Evolutionary conservation across 768 basidiomycete genomes (phyloP).

Genomic region (Melanogaster broomeanus): DNA sequence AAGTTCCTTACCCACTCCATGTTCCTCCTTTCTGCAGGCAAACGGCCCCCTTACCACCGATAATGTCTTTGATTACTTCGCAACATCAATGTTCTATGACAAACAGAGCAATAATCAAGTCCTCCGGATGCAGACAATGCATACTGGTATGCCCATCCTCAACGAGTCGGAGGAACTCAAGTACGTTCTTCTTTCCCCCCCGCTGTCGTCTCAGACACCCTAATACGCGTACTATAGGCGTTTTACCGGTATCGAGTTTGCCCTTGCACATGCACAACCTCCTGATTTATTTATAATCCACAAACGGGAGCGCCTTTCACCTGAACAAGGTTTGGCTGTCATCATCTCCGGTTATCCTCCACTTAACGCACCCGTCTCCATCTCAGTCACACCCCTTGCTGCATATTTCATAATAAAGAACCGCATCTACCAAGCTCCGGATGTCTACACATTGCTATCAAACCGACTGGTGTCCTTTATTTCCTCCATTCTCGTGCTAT

Average conservation of each 20-base stretch:
- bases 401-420: constrained; percentile 89
- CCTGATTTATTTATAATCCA: constrained; percentile 88
- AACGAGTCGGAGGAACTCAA: constrained; percentile 88
- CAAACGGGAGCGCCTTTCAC: constrained; percentile 82
- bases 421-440: constrained; percentile 86
- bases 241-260: constrained; percentile 87
- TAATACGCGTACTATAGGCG: constrained; percentile 77
- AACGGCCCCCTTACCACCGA: constrained; percentile 75
- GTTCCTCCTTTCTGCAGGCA: constrained; percentile 38
- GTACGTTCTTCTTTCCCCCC: constrained; percentile 43
- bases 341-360: background rate
- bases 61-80: constrained; percentile 89
- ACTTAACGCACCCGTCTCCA: constrained; percentile 8
- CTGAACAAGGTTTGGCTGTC: constrained; percentile 68
- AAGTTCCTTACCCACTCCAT: background rate
- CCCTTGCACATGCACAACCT: constrained; percentile 75
- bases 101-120: constrained; percentile 93
- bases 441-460: constrained; percentile 80
- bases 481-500: background rate
- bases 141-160: constrained; percentile 71
- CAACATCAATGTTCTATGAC: constrained; percentile 91
- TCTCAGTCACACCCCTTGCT: constrained; percentile 69
- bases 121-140: constrained; percentile 91
- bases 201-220: background rate
- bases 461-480: constrained; percentile 67